Evolutionary conservation across 176 grass and related monocot genomes (phyloP).

Genomic region (Oryza meyeriana): DNA sequence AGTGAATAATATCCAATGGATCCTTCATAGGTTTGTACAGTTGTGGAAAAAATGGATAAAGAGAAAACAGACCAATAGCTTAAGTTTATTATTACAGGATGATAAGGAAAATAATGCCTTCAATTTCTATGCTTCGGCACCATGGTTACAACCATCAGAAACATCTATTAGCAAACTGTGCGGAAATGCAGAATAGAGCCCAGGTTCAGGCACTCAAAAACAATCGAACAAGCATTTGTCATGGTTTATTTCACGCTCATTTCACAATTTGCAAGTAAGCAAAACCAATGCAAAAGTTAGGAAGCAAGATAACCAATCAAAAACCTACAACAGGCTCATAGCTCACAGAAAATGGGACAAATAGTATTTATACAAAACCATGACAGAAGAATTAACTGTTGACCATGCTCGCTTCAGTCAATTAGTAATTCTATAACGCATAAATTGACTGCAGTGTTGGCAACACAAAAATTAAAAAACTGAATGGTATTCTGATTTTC

Average conservation of each 20-base stretch:
- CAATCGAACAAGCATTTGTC: not conserved
- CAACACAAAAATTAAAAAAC: not conserved
- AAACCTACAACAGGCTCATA: not conserved
- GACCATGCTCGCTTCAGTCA: not conserved
- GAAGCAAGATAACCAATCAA: not conserved
- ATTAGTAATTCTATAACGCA: not conserved
- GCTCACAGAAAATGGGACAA: not conserved
- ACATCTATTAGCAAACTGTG: not conserved
- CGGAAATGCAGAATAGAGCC: not conserved
- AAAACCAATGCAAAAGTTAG: constrained; percentile 15
- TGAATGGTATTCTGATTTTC: not conserved
- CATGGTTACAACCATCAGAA: not conserved
- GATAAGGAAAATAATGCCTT: not conserved
- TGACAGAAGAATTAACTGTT: not conserved
- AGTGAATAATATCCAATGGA: not conserved
- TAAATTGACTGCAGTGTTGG: not conserved
- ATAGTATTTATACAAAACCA: not conserved
- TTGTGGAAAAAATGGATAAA: not conserved
- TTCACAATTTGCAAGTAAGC: not conserved
- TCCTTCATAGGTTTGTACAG: not conserved
- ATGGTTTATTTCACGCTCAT: not conserved
- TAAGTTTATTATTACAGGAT: not conserved
- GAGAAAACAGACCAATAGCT: not conserved
- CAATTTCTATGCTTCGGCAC: not conserved
- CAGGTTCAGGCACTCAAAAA: not conserved